Base-by-base conservation (phyloP, 106 monocot species). In the Platanthera zijinensis region DNA sequence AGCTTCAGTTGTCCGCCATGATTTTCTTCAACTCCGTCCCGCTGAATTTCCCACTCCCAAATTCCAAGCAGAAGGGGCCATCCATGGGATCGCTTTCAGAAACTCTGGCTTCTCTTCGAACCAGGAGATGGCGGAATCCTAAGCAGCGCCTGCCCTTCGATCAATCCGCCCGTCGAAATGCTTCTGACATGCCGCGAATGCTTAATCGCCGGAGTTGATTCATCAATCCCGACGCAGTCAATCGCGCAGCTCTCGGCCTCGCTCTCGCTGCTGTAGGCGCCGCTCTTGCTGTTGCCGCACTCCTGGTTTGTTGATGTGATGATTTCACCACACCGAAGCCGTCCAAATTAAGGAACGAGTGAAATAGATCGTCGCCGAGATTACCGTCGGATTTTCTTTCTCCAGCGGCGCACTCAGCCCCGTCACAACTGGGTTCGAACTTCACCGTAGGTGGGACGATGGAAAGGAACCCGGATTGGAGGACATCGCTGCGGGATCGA, bases 1-100 rank as follows among this genome's bases (percentile, higher is more conserved):
- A 89, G 83, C 64, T 81, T 85, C 72, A n/a, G n/a, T 89, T 86
- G 72, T 89, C 84, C 45, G 83, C 79, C 85, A 89, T 86, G 73
- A 89, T 89, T 74, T 89, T 89, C 79, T 85, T 85, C 70, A 89
- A 50, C 52, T 89, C 89, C 48, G 81, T 73, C 14, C 76, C 81
- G 73, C 81, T 89, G 25, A 89, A 89, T 61, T 89, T 85, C 5
- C 85, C 88, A 79, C 76, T 83, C 21, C 80, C 85, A 46, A 86
- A 83, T 63, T 89, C 85, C 84, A 89, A 72, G 69, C 85, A 84
- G 17, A 89, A 85, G 3, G 68, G 53, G 48, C 71, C 79, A 11
- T 73, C 53, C n/a, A 79, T 69, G 50, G 79, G 81, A 25, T 79
- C 72, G n/a, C 50, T 12, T 78, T 28, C 77, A 83, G 61, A n/a